These are phyloP conservation scores for Phytophthora agathidicida DNA, from an alignment of 352 stramenopile genomes.

Conservation along the genomic window DNA sequence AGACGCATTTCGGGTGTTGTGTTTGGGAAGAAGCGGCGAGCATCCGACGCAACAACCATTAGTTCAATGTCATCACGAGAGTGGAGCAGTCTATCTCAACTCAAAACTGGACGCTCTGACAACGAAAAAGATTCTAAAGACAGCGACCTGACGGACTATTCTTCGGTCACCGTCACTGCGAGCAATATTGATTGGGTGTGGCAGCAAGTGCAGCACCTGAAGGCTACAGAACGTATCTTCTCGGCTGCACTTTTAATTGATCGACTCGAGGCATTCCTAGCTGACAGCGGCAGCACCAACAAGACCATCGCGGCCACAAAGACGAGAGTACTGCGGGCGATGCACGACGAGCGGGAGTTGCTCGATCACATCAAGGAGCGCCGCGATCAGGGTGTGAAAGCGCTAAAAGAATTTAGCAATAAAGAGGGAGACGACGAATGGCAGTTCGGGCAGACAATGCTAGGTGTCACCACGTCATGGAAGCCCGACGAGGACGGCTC, in stretches of 20 bases:
- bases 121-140: neutral
- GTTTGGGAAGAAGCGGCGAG: conserved; percentile 43
- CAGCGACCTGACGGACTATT: conserved; percentile 62
- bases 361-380: conserved; percentile 65
- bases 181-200: conserved; percentile 75
- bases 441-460: conserved; percentile 79
- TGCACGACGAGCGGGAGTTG: conserved; percentile 58
- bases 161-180: conserved; percentile 43
- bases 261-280: conserved; percentile 67
- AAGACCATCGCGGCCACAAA: conserved; percentile 33
- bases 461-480: conserved; percentile 81
- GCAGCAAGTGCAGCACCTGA: conserved; percentile 73
- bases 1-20: conserved; percentile 53
- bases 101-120: conserved; percentile 8
- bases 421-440: conserved; percentile 66
- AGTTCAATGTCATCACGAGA: conserved; percentile 27
- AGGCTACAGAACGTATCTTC: conserved; percentile 75
- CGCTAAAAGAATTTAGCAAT: conserved; percentile 74
- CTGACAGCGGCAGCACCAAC: conserved; percentile 21
- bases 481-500: conserved; percentile 77
- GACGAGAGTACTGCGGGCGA: conserved; percentile 38
- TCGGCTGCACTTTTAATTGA: conserved; percentile 69
- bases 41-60: conserved; percentile 27
- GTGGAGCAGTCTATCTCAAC: conserved; percentile 15
- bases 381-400: conserved; percentile 46